Conservation (phyloP, 441 rosid genomes). For the Gossypium trilobum region DNA sequence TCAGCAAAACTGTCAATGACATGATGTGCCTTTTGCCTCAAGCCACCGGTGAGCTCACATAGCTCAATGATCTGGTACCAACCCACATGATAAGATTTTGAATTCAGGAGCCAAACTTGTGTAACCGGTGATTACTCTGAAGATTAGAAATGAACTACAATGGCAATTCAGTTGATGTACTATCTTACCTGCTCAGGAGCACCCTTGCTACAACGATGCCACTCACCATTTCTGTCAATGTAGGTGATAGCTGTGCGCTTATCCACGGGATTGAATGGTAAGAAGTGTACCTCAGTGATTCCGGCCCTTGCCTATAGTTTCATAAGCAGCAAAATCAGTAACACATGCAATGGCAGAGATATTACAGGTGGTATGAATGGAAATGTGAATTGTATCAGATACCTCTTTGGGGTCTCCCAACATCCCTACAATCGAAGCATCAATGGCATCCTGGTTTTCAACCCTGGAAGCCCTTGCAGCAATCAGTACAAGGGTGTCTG, state of each 20-base stretch:
- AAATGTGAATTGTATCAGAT: not conserved
- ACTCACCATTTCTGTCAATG: conserved; percentile 49
- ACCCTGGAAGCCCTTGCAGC: conserved; percentile 87
- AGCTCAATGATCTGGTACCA: conserved; percentile 58
- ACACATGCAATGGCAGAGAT: not conserved
- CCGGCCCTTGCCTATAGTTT: conserved; percentile 67
- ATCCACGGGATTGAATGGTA: conserved; percentile 87
- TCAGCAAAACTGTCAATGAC: conserved; percentile 63
- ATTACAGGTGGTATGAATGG: not conserved
- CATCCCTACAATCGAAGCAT: conserved; percentile 83
- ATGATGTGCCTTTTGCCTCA: conserved; percentile 40
- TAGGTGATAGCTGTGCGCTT: conserved; percentile 93
- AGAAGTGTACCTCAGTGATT: conserved; percentile 72
- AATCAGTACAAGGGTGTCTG: conserved; percentile 40
- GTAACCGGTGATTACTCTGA: not conserved
- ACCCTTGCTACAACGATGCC: conserved; percentile 84
- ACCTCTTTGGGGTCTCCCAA: conserved; percentile 77
- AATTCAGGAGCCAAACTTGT: not conserved
- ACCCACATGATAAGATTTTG: not conserved
- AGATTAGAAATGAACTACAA: not conserved
- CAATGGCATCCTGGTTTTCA: conserved; percentile 94
- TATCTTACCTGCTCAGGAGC: conserved; percentile 76
- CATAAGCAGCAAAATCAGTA: conserved; percentile 3
- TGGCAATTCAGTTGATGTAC: not conserved
- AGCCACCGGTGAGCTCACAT: conserved; percentile 51